A percentile compares a stretch with the other conserved stretches of the same genome.
These are phyloP conservation scores for Hypericum perforatum DNA, from an alignment of 345 rosid species.

Conservation along the genomic window DNA sequence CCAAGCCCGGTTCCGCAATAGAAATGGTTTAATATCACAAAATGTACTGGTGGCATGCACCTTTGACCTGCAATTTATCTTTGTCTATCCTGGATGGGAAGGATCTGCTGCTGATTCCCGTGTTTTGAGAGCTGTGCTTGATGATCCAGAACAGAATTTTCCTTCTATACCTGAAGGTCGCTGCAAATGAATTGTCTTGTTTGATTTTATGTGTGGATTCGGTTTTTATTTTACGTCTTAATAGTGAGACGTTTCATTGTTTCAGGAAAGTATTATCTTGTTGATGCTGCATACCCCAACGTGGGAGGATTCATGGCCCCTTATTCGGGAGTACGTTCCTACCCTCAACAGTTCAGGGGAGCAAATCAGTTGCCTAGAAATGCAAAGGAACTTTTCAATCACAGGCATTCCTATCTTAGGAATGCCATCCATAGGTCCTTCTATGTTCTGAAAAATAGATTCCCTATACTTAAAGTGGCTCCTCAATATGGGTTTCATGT, in stretches of 20 bases:
- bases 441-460: conserved; percentile 47
- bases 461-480: conserved; percentile 65
- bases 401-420: conserved; percentile 53
- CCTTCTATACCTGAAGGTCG: conserved; percentile 61
- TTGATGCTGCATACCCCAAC: conserved; percentile 51
- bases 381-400: conserved; percentile 60
- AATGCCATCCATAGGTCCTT: conserved; percentile 42
- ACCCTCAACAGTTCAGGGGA: conserved; percentile 48
- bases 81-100: conserved; percentile 80
- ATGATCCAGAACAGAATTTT: conserved; percentile 74
- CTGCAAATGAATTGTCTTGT: neutral
- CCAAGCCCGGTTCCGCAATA: conserved; percentile 61
- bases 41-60: conserved; percentile 78
- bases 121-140: conserved; percentile 60
- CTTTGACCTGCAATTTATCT: conserved; percentile 63
- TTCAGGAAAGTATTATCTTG: conserved; percentile 68
- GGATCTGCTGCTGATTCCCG: conserved; percentile 68
- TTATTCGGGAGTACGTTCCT: conserved; percentile 47
- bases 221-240: neutral
- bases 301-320: conserved; percentile 67
- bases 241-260: neutral
- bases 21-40: conserved; percentile 53
- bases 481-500: conserved; percentile 60
- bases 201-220: neutral
- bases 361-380: conserved; percentile 55